phyloP scores from a whole-genome alignment of 176 grass and related monocot species.

The Leersia perrieri region DNA sequence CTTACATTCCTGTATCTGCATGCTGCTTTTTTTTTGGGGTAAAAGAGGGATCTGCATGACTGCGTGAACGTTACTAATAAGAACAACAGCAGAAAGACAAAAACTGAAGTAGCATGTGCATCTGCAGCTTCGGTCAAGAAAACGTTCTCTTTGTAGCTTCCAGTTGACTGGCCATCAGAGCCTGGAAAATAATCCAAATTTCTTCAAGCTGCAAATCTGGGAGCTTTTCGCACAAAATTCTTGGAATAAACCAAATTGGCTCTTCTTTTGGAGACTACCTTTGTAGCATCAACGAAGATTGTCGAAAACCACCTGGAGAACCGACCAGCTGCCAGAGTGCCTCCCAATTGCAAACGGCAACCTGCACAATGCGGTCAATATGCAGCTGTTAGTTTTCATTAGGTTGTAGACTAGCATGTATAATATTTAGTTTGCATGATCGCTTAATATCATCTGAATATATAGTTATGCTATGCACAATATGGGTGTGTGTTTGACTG shows the following conservation, averaged over 20 bases:
- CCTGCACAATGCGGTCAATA: neutral
- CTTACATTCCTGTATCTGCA: neutral
- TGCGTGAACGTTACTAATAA: neutral
- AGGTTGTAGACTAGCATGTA: neutral
- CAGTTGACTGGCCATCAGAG: neutral
- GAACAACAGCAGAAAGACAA: neutral
- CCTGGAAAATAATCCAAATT: neutral
- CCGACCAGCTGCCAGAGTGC: neutral
- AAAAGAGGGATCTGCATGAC: too few relatives aligned
- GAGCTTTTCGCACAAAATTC: neutral
- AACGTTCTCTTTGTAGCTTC: neutral
- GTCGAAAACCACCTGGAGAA: neutral
- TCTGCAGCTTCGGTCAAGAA: neutral
- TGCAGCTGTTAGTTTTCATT: slow-evolving; percentile 1
- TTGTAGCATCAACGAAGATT: neutral
- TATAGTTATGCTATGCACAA: too few relatives aligned
- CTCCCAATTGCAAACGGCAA: neutral
- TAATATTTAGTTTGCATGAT: neutral
- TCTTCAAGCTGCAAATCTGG: neutral
- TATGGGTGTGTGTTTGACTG: too few relatives aligned
- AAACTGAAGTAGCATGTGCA: neutral
- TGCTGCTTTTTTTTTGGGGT: too few relatives aligned
- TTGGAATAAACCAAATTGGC: neutral
- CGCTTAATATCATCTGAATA: too few relatives aligned
- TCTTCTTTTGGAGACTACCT: neutral